Base-by-base conservation (phyloP, 805 yeast genomes). In the Lipomyces kockii region DNA sequence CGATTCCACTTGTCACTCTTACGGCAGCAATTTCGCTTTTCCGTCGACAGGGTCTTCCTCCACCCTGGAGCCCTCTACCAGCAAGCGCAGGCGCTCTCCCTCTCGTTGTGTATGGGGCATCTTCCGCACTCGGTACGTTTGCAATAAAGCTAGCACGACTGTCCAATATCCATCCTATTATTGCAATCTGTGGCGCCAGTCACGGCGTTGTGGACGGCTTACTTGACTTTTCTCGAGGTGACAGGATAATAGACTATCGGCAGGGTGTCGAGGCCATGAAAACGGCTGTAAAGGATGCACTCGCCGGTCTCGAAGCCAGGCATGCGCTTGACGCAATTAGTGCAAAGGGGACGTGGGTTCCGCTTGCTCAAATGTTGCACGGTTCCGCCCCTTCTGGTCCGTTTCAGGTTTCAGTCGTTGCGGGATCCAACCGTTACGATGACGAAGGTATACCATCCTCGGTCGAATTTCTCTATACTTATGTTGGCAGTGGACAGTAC, bases 181-280 rank as follows among this genome's bases (percentile, higher is more conserved):
- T 64, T 35, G 67, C 57, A 3, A 62, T 64, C 49, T 58, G 63
- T 14, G 67, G 67, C 27, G 55, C 11, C 14, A 52, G 32, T 22
- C 27, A 20, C 27, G 55, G 6, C 1, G 27, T 22, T 52, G 32
- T 52, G 14, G 27, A 22, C 20, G 14, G 3, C n/a, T 11, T 56
- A 20, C 22, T 9, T 2, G 67, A 64, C 25, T 59, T 53, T 46
- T 63, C 67, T 4, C 60, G 60, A 32, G 55, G 51, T 22, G 67
- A 64, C 34, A 29, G 17, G 22, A 57, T 64, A 35, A 52, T 64
- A 22, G 67, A 64, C 52, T 64, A 64, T 37, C 67, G 67, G 22
- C 7, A 27, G 4, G 54, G 46, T 12, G 54, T 54, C 3, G 49
- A 37, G 27, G 43, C n/a, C 11, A 60, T 64, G 54, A 46, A 58